Conservation (phyloP, 2,329 filamentous ascomycete species). For the Sarocladium brachiariae region DNA sequence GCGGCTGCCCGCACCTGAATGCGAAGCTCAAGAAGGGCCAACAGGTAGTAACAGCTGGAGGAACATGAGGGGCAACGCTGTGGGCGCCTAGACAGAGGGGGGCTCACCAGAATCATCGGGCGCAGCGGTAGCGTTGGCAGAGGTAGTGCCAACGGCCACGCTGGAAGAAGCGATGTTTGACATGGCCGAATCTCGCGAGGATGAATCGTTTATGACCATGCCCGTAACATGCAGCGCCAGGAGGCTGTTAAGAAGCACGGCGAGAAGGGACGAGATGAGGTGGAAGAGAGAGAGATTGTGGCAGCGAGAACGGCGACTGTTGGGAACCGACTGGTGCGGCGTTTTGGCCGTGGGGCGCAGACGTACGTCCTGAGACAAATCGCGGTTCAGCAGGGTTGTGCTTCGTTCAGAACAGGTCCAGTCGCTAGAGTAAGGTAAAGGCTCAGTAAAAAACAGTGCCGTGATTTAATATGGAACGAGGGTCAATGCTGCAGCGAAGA, state of each 20-base stretch:
- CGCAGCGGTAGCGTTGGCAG: conserved; percentile 1
- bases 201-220: conserved; percentile 3
- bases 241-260: neutral
- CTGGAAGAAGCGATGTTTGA: conserved; percentile 1
- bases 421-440: neutral
- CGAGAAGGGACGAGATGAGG: neutral
- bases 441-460: neutral
- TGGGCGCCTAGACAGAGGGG: conserved; percentile 4
- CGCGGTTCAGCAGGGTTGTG: neutral
- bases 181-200: conserved; percentile 6
- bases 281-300: neutral
- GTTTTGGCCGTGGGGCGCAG: conserved; percentile 9
- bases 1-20: neutral
- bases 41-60: conserved; percentile 2
- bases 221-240: neutral
- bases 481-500: conserved; percentile 3
- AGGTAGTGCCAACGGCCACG: conserved; percentile 4
- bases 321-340: conserved; percentile 7
- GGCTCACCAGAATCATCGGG: conserved; percentile 8
- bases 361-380: conserved; percentile 8
- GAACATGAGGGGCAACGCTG: conserved; percentile 8
- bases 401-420: conserved; percentile 2
- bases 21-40: neutral
- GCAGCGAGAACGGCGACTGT: conserved; percentile 7
- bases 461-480: conserved; percentile 6